These are phyloP conservation scores for Leccinum griseonigrum DNA, from an alignment of 1,284 basidiomycete genomes.

Conservation along the genomic window DNA sequence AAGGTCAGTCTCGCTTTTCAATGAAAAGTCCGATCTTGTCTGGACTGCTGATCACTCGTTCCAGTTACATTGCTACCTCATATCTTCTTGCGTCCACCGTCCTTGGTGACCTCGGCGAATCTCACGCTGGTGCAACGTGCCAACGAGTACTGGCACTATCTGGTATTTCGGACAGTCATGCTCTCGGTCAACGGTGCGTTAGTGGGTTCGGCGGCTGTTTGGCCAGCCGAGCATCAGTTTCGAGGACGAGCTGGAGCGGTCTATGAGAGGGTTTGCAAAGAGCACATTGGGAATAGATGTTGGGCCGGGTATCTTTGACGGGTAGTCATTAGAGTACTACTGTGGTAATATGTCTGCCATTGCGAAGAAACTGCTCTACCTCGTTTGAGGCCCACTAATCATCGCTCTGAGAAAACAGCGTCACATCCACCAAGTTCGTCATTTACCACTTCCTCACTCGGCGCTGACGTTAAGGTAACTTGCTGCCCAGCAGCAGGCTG, in stretches of 20 bases:
- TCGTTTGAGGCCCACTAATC: constrained; percentile 34
- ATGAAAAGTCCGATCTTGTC: neutral
- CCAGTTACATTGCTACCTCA: constrained; percentile 47
- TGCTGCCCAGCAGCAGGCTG: constrained; percentile 84
- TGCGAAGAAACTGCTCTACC: too few relatives aligned
- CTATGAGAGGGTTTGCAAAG: constrained; percentile 58
- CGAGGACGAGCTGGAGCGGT: constrained; percentile 65
- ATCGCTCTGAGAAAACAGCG: constrained; percentile 82
- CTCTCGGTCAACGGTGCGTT: constrained; percentile 50
- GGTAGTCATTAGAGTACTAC: constrained; percentile 5
- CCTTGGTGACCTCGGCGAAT: constrained; percentile 39
- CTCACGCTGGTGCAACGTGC: constrained; percentile 39
- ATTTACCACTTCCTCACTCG: constrained; percentile 86
- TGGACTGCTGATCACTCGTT: neutral
- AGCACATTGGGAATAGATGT: constrained; percentile 60
- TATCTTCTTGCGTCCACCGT: constrained; percentile 52
- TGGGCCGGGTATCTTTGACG: constrained; percentile 40
- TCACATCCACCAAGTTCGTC: constrained; percentile 89
- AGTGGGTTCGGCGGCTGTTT: constrained; percentile 41
- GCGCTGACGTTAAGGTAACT: constrained; percentile 81
- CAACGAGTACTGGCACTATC: constrained; percentile 49
- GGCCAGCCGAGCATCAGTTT: constrained; percentile 42
- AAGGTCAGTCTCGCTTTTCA: constrained; percentile 29
- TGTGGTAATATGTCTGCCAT: too few relatives aligned
- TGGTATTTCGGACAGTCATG: constrained; percentile 54